Conservation (phyloP, 2,329 filamentous ascomycete genomes). For the Eurotiales sp. region DNA sequence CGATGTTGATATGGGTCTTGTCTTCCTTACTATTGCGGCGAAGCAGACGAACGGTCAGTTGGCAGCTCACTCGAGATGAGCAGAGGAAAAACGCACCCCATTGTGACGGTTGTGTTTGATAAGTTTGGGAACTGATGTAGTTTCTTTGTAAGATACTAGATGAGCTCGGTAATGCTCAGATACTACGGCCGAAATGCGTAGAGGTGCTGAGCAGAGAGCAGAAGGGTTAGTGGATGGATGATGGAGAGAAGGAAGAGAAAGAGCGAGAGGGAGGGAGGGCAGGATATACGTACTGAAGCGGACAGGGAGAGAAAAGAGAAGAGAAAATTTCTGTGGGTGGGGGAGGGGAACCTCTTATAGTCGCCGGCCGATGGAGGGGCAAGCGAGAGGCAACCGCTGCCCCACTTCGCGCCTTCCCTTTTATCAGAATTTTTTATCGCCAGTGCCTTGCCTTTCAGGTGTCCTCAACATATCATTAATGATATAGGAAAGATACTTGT, state of each 20-base stretch:
- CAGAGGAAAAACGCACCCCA: constrained; percentile 52
- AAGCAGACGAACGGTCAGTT: constrained; percentile 15
- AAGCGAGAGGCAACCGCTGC: constrained; percentile 36
- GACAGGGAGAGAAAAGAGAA: constrained; percentile 35
- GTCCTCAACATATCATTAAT: too few relatives aligned
- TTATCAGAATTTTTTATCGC: constrained; percentile 21
- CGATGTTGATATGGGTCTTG: constrained; percentile 95
- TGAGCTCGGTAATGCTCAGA: constrained; percentile 46
- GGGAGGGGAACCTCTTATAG: constrained; percentile 43
- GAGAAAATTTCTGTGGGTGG: constrained; percentile 37
- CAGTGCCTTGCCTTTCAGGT: constrained; percentile 1
- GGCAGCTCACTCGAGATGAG: not conserved
- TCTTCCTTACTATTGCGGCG: constrained; percentile 73
- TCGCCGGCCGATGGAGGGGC: constrained; percentile 38
- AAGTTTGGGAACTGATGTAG: constrained; percentile 40
- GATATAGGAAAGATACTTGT: too few relatives aligned
- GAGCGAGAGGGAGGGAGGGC: constrained; percentile 21
- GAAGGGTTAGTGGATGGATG: constrained; percentile 18
- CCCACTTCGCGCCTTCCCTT: constrained; percentile 21
- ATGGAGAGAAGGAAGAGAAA: constrained; percentile 19
- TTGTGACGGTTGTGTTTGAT: constrained; percentile 49
- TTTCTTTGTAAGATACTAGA: constrained; percentile 47
- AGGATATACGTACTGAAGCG: constrained; percentile 46
- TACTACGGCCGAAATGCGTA: constrained; percentile 49
- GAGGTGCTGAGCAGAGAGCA: constrained; percentile 49